phyloP scores from a whole-genome alignment of 2,329 filamentous ascomycete species.

The Paraphaeosphaeria sporulosa region DNA sequence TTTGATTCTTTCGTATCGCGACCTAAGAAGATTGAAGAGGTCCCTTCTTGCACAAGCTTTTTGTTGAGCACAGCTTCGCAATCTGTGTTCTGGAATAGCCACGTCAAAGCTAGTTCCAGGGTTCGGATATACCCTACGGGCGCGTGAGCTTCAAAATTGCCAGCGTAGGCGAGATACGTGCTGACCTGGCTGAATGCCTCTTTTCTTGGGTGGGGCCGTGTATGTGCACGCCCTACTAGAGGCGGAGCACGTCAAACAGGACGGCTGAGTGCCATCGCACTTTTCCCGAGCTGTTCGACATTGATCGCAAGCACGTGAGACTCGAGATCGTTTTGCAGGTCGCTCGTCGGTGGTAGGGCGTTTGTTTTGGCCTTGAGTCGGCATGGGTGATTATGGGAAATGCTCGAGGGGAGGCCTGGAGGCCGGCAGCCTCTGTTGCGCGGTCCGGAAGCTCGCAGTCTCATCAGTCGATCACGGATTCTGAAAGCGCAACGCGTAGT shows the following conservation, averaged over 20 bases:
- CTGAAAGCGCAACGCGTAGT: background rate
- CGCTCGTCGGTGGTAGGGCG: conserved; percentile 21
- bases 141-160: background rate
- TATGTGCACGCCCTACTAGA: conserved; percentile 74
- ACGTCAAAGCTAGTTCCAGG: conserved; percentile 72
- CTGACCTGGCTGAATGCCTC: conserved; percentile 72
- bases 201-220: conserved; percentile 75
- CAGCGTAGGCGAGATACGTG: too few relatives aligned
- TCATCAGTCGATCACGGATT: conserved; percentile 2
- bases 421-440: conserved; percentile 8
- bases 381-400: conserved; percentile 2
- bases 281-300: conserved; percentile 74
- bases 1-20: conserved; percentile 63
- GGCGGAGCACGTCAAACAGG: conserved; percentile 71
- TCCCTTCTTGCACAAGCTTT: conserved; percentile 59
- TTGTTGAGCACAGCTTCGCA: conserved; percentile 65
- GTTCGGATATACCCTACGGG: conserved; percentile 72
- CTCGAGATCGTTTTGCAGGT: conserved; percentile 64
- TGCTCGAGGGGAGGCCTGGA: background rate
- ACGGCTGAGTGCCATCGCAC: conserved; percentile 73
- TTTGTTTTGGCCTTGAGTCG: conserved; percentile 8
- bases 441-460: background rate
- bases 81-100: conserved; percentile 69
- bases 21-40: conserved; percentile 59
- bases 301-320: conserved; percentile 74